These are phyloP conservation scores for Hordeum pubiflorum DNA, from an alignment of 202 grass and related monocot genomes.

Conservation along the genomic window DNA sequence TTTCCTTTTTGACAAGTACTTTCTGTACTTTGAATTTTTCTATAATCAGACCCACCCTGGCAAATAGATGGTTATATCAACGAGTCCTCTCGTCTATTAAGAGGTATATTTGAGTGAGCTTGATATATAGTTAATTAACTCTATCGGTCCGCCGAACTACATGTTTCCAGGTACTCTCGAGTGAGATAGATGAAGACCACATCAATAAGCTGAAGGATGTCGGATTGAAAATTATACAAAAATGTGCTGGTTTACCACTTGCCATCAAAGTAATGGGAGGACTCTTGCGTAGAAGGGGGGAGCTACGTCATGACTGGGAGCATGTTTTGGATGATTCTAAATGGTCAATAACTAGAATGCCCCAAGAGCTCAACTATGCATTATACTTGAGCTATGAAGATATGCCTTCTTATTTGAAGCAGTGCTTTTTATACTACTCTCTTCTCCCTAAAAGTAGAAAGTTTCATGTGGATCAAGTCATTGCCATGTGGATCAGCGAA, in stretches of 20 bases:
- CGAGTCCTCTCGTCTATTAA: background rate
- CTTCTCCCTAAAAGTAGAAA: background rate
- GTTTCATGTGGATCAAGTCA: background rate
- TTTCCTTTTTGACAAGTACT: background rate
- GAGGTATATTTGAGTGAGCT: background rate
- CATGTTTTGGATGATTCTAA: background rate
- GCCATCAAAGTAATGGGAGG: slow-evolving; percentile 28
- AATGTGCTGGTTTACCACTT: slow-evolving; percentile 31
- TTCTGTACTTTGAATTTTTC: background rate
- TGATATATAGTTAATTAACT: background rate
- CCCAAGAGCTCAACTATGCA: background rate
- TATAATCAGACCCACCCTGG: background rate
- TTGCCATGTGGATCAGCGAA: background rate
- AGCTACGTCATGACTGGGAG: background rate
- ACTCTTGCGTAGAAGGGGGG: background rate
- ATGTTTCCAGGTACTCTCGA: background rate
- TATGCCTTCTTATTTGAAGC: background rate
- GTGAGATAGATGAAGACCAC: background rate
- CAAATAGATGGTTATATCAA: background rate
- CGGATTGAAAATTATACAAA: slow-evolving; percentile 15
- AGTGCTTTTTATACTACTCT: slow-evolving; percentile 25
- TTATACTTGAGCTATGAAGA: background rate
- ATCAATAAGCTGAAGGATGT: background rate
- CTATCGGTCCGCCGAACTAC: no score
- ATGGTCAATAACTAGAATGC: background rate